phyloP scores from a whole-genome alignment of 2,329 filamentous ascomycete species.

The Xylogone sp. region DNA sequence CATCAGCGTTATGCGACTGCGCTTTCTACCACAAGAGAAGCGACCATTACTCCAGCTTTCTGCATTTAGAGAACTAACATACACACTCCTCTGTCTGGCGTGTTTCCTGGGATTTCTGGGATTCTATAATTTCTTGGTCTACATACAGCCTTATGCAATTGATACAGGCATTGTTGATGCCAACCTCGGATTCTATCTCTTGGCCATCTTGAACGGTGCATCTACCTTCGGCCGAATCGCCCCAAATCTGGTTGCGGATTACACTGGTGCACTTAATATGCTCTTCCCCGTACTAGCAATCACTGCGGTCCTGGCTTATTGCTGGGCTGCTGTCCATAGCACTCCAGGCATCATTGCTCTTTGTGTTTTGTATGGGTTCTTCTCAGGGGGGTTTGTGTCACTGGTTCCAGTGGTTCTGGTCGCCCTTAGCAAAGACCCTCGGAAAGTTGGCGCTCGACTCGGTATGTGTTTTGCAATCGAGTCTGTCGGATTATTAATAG shows the following conservation, averaged over 20 bases:
- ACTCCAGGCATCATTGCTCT: slow-evolving; percentile 2
- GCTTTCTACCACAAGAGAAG: slow-evolving; percentile 37
- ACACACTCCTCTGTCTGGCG: slow-evolving; percentile 27
- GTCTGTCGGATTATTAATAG: slow-evolving; percentile 9
- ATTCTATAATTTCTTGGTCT: slow-evolving; percentile 49
- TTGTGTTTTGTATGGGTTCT: background rate
- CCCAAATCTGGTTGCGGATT: slow-evolving; percentile 47
- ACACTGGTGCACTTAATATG: slow-evolving; percentile 46
- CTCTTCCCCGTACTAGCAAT: slow-evolving; percentile 13
- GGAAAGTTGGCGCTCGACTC: slow-evolving; percentile 9
- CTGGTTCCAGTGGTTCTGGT: slow-evolving; percentile 9
- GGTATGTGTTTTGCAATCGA: slow-evolving; percentile 11
- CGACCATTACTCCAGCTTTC: slow-evolving; percentile 25
- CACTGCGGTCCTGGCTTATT: slow-evolving; percentile 7
- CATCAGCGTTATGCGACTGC: slow-evolving; percentile 30
- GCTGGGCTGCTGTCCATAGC: slow-evolving; percentile 8
- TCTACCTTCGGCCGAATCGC: slow-evolving; percentile 50
- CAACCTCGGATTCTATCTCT: slow-evolving; percentile 43
- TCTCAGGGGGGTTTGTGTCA: background rate
- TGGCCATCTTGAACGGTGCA: slow-evolving; percentile 47
- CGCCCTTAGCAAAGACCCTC: slow-evolving; percentile 2
- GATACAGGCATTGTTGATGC: slow-evolving; percentile 40
- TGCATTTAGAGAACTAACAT: slow-evolving; percentile 31
- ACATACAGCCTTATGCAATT: slow-evolving; percentile 35
- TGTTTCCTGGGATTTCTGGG: slow-evolving; percentile 42